Percentiles rank a stretch among this genome's conserved stretches.
Evolutionary conservation across 345 rosid genomes (phyloP).

Genomic region (Microthlaspi erraticum): DNA sequence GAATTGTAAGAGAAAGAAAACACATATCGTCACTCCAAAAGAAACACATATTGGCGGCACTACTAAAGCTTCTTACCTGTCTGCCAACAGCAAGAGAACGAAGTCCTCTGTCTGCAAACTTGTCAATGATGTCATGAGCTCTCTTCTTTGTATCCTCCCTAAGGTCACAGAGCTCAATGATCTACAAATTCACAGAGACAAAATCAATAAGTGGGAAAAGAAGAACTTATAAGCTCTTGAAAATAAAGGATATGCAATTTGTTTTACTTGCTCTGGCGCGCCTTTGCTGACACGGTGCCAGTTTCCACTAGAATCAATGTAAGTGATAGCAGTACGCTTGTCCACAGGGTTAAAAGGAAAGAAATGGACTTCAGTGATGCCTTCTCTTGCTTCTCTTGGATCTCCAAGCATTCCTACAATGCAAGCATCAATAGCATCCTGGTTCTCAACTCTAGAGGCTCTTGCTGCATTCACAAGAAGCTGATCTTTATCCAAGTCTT

Average conservation of each 20-base stretch:
- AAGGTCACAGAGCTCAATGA: conserved; percentile 73
- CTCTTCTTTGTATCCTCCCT: conserved; percentile 64
- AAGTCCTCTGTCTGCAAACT: conserved; percentile 86
- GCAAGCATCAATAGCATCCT: conserved; percentile 66
- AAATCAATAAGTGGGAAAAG: not conserved
- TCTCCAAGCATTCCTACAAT: conserved; percentile 50
- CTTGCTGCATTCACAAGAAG: conserved; percentile 72
- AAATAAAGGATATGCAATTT: not conserved
- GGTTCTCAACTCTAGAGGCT: conserved; percentile 86
- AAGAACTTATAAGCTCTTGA: not conserved
- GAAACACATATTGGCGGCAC: not conserved
- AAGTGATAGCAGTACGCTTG: conserved; percentile 88
- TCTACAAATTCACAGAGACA: conserved; percentile 43
- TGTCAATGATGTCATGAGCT: conserved; percentile 79
- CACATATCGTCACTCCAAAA: not conserved
- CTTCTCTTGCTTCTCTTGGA: conserved; percentile 64
- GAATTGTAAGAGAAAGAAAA: conserved; percentile 19
- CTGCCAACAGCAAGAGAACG: conserved; percentile 76
- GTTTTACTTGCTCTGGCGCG: conserved; percentile 78
- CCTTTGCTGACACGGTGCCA: conserved; percentile 92
- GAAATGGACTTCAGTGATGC: conserved; percentile 77
- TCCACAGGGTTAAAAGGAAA: conserved; percentile 89
- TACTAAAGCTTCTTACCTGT: conserved; percentile 54
- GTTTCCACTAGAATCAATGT: conserved; percentile 59
- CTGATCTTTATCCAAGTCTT: conserved; percentile 63